A percentile compares a stretch with the other conserved stretches of the same genome.
phyloP scores from a whole-genome alignment of 129 eudicot species.

The Lonicera japonica region DNA sequence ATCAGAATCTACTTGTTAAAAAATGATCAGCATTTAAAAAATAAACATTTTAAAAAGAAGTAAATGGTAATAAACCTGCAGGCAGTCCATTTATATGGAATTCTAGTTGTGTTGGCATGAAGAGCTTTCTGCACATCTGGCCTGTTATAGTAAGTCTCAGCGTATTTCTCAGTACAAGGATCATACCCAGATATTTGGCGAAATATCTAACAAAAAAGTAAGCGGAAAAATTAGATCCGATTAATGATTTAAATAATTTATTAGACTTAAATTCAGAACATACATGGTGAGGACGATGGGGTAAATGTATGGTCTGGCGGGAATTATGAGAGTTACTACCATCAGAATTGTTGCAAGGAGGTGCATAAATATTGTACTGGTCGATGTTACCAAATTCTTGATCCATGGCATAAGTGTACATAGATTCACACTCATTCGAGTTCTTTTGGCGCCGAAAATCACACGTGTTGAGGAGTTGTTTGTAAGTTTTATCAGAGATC shows the following conservation, averaged over 20 bases:
- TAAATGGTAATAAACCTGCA: slow-evolving; percentile 54
- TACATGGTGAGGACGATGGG: slow-evolving; percentile 69
- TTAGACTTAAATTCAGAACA: background rate
- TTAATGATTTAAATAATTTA: too few species aligned
- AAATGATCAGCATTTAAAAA: background rate
- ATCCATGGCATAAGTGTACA: slow-evolving; percentile 88
- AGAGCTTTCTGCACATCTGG: slow-evolving; percentile 92
- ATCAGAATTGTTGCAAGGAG: slow-evolving; percentile 78
- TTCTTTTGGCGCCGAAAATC: slow-evolving; percentile 69
- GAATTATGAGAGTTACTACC: slow-evolving; percentile 32
- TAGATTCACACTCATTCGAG: slow-evolving; percentile 83
- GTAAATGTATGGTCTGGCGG: slow-evolving; percentile 54
- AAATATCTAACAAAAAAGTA: slow-evolving; percentile 26
- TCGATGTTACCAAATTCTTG: slow-evolving; percentile 94
- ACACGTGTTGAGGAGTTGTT: slow-evolving; percentile 73
- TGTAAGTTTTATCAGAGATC: slow-evolving; percentile 88
- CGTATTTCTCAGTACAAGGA: slow-evolving; percentile 93
- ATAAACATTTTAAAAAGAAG: background rate
- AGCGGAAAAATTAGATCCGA: background rate
- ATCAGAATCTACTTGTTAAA: background rate
- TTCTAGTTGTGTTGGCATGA: slow-evolving; percentile 74
- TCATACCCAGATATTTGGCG: slow-evolving; percentile 72
- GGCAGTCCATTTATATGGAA: slow-evolving; percentile 92
- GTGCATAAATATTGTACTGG: slow-evolving; percentile 94
- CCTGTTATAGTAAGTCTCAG: slow-evolving; percentile 84